Base-by-base conservation (phyloP, 306 rosid species). In the Hylodesmum podocarpum region DNA sequence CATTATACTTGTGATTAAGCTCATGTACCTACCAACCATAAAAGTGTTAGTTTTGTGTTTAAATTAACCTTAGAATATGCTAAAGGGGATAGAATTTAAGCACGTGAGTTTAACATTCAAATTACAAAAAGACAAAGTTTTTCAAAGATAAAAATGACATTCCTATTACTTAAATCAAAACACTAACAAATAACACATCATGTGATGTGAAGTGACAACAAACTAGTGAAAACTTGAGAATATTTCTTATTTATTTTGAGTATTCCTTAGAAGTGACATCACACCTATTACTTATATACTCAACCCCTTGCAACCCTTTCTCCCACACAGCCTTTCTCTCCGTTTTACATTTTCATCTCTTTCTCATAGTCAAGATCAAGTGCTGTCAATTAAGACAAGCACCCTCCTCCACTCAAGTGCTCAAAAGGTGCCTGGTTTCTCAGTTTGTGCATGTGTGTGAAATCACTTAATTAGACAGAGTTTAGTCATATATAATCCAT, bases 211-310 rank as follows among this genome's bases (percentile, higher is more conserved):
- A 65, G 73, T 83, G 76, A 28, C 91, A 89, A 74, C 93, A 47
- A 84, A 87, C 85, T 28, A 53, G 50, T 50, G 59, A 61, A 31
- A 57, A 24, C 77, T 78, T 63, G 77, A 37, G 29, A 27, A 5
- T 19, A 29, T 51, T 68, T 73, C 68, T 67, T 68, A 68, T 64
- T 57, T 67, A 82, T 70, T 75, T 82, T 44, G 63, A 78, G 80
- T 82, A 63, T 78, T 83, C 82, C 93, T 89, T 89, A 85, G 73
- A 89, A 85, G 88, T 86, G 71, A 85, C n/a, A 57, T 51, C 80
- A 65, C 83, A 44, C 76, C 68, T 11, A 63, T 63, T 72, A 72
- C 73, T 61, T 27, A 59, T 47, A 18, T 39, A 67, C 68, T 34
- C 78, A 62, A 71, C 77, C 50, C 31, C 83, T 33, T 74, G 55